Conservation (phyloP, 2,329 filamentous ascomycete genomes). For the Sordariomycetes sp. region DNA sequence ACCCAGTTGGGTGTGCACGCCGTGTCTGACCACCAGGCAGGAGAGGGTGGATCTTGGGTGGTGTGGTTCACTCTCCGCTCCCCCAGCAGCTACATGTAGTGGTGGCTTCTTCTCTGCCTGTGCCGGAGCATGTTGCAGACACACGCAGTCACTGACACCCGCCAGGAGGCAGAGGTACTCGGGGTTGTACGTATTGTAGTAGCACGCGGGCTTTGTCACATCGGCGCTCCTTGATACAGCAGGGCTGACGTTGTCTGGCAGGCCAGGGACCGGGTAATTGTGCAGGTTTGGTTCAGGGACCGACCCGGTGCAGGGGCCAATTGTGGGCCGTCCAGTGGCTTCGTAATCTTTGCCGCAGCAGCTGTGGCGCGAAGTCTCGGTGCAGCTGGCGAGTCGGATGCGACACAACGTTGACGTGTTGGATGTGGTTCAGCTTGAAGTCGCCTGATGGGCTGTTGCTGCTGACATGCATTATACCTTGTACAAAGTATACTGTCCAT, state of each 20-base stretch:
- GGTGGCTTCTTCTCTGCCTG: neutral
- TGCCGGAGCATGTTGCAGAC: neutral
- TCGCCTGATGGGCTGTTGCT: too few species aligned
- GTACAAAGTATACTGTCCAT: too few species aligned
- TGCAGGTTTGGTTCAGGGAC: too few species aligned
- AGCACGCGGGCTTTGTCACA: neutral
- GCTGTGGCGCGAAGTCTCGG: too few species aligned
- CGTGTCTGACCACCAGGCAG: neutral
- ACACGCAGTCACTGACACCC: neutral
- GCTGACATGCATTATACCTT: too few species aligned
- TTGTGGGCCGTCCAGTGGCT: too few species aligned
- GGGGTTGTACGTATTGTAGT: too few species aligned
- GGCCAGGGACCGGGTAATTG: neutral
- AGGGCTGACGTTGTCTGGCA: neutral
- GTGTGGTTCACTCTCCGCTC: neutral
- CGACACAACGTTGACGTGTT: too few species aligned
- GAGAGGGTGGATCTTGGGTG: neutral
- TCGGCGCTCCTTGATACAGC: neutral
- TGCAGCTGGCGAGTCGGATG: too few species aligned
- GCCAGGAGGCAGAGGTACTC: neutral
- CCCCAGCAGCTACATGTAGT: neutral
- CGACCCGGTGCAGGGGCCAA: too few species aligned
- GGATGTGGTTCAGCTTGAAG: too few species aligned
- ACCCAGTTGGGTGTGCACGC: neutral
- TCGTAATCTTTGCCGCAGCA: too few species aligned